These are phyloP conservation scores for Halophytophthora batemanensis DNA, from an alignment of 352 stramenopile genomes.

Conservation along the genomic window DNA sequence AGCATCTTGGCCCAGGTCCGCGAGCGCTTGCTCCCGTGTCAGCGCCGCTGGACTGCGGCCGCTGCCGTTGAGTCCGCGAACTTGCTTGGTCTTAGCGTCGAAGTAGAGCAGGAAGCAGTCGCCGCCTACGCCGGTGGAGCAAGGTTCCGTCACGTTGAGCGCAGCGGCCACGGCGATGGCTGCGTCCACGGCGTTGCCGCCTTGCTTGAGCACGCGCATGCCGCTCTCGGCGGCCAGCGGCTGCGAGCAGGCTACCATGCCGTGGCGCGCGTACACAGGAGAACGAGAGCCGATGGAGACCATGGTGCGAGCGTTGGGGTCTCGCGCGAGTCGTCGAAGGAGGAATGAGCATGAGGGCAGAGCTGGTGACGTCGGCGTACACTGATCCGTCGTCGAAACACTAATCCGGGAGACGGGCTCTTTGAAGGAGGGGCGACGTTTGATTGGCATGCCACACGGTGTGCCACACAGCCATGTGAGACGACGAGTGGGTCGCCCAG, in stretches of 20 bases:
- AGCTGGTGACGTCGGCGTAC: too few relatives aligned
- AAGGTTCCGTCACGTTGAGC: slow-evolving; percentile 65
- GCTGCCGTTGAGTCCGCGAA: slow-evolving; percentile 92
- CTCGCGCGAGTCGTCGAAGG: neutral
- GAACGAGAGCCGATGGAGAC: slow-evolving; percentile 73
- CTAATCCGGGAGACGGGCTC: too few relatives aligned
- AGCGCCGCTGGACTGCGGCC: slow-evolving; percentile 81
- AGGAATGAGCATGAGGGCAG: too few relatives aligned
- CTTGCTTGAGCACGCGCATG: slow-evolving; percentile 82
- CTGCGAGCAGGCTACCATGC: slow-evolving; percentile 93
- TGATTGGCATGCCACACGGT: too few relatives aligned
- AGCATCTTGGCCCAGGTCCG: slow-evolving; percentile 35
- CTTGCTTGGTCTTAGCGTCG: slow-evolving; percentile 76
- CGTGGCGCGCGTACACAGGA: slow-evolving; percentile 86
- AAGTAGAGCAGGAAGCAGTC: slow-evolving; percentile 97
- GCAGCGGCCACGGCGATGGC: slow-evolving; percentile 57
- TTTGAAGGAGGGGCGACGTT: too few relatives aligned
- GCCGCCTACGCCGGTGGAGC: slow-evolving; percentile 80
- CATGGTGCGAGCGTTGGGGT: slow-evolving; percentile 18
- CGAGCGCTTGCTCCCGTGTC: slow-evolving; percentile 65
- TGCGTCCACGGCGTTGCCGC: slow-evolving; percentile 95
- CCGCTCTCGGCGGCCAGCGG: slow-evolving; percentile 92
- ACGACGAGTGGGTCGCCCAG: too few relatives aligned
- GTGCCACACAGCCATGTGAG: too few relatives aligned
- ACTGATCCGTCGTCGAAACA: too few relatives aligned